Conservation (phyloP, 2,329 filamentous ascomycete genomes). For the Botryotinia convoluta region DNA sequence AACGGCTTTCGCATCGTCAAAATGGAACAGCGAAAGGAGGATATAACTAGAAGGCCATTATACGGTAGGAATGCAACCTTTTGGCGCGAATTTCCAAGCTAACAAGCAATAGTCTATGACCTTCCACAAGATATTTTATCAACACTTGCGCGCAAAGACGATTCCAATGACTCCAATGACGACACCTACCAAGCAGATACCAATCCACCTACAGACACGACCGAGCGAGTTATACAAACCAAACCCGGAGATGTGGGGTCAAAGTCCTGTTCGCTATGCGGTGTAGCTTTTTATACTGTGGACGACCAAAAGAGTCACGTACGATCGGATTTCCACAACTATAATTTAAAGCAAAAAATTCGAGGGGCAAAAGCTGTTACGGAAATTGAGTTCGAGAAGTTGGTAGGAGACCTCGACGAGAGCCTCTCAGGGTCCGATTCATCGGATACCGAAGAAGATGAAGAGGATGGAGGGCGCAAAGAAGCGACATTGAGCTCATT, state of each 20-base stretch:
- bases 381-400: constrained; percentile 81
- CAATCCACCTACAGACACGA: constrained; percentile 28
- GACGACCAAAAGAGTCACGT: constrained; percentile 83
- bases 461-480: constrained; percentile 51
- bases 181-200: constrained; percentile 31
- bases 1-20: not conserved
- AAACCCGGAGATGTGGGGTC: constrained; percentile 51
- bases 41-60: constrained; percentile 41
- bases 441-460: constrained; percentile 67
- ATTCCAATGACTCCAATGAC: constrained; percentile 28
- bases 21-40: constrained; percentile 40
- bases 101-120: constrained; percentile 36
- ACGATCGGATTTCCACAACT: constrained; percentile 86
- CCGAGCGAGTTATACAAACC: constrained; percentile 40
- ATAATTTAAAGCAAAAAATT: constrained; percentile 91
- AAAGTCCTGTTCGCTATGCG: constrained; percentile 80
- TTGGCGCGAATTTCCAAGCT: constrained; percentile 3
- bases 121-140: constrained; percentile 40
- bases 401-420: constrained; percentile 84
- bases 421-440: constrained; percentile 83
- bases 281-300: constrained; percentile 66
- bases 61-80: constrained; percentile 37
- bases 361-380: constrained; percentile 68
- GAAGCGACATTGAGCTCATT: constrained; percentile 73
- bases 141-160: constrained; percentile 38